A percentile compares a stretch with the other conserved stretches of the same genome.
These are phyloP conservation scores for Dendrostoma leiphaemia DNA, from an alignment of 2,329 filamentous ascomycete genomes.

Conservation along the genomic window DNA sequence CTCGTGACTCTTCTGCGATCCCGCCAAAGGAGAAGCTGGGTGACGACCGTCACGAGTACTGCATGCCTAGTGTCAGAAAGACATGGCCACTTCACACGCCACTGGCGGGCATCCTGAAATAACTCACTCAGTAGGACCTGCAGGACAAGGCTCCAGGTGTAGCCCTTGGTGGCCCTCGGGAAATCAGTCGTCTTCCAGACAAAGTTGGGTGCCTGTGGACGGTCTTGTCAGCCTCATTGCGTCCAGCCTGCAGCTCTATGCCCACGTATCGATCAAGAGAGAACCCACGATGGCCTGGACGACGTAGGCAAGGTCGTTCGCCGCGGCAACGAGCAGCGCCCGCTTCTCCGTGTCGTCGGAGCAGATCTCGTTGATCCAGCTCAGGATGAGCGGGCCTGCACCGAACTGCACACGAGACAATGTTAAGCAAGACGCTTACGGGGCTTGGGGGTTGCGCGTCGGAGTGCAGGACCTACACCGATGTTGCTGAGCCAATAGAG, in stretches of 20 bases:
- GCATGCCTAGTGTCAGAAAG: not conserved
- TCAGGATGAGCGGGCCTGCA: conserved; percentile 36
- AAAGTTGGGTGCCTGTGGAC: conserved; percentile 35
- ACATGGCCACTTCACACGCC: too few species aligned
- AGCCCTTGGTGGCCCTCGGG: conserved; percentile 34
- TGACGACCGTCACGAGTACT: conserved; percentile 27
- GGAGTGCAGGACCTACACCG: conserved; percentile 29
- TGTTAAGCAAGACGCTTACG: not conserved
- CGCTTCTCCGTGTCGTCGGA: conserved; percentile 29
- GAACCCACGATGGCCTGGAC: conserved; percentile 30
- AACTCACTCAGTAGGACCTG: conserved; percentile 32
- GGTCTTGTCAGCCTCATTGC: not conserved
- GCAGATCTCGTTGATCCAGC: conserved; percentile 34
- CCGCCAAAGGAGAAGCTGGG: conserved; percentile 30
- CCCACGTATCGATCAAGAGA: too few species aligned
- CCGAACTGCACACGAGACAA: conserved; percentile 23
- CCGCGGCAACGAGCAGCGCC: conserved; percentile 29
- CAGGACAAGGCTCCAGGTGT: conserved; percentile 33
- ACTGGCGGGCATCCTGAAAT: too few species aligned
- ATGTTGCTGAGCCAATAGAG: conserved; percentile 38
- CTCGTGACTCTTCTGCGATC: conserved; percentile 22
- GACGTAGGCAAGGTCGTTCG: conserved; percentile 32
- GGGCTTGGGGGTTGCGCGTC: not conserved
- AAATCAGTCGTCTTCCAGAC: conserved; percentile 40
- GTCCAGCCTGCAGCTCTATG: not conserved